Conservation (phyloP, 805 yeast species). For the Teunomyces pallodes region DNA sequence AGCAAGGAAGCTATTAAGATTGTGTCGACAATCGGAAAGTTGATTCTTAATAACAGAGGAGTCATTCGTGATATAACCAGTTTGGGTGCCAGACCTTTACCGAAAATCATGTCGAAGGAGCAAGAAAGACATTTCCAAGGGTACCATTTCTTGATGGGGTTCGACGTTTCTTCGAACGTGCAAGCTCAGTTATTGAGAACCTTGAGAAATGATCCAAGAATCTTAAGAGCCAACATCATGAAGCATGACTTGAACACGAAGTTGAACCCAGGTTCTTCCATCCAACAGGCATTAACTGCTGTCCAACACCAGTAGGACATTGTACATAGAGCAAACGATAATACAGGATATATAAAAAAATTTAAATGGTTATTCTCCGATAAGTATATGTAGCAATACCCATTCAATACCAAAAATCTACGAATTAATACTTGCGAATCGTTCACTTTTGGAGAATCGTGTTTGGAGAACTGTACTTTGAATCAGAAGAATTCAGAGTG, state of each 20-base stretch:
- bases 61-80: conserved; percentile 82
- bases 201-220: conserved; percentile 84
- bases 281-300: conserved; percentile 14
- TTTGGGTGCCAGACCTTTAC: conserved; percentile 74
- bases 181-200: conserved; percentile 83
- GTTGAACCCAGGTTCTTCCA: conserved; percentile 56
- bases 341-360: background rate
- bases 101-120: conserved; percentile 77
- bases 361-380: too few species aligned
- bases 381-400: too few species aligned
- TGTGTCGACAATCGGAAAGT: conserved; percentile 71
- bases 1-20: conserved; percentile 42
- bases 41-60: conserved; percentile 86
- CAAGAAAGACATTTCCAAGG: conserved; percentile 92
- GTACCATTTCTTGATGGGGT: conserved; percentile 78
- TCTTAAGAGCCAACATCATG: conserved; percentile 72
- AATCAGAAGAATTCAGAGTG: too few species aligned
- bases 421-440: too few species aligned
- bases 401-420: too few species aligned
- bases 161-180: conserved; percentile 82
- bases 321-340: conserved; percentile 9
- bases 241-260: conserved; percentile 55
- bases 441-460: too few species aligned
- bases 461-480: too few species aligned
- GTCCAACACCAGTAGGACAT: conserved; percentile 9